Evolutionary conservation across 331 rosid genomes (phyloP).

Genomic region (Stylosanthes scabra): DNA sequence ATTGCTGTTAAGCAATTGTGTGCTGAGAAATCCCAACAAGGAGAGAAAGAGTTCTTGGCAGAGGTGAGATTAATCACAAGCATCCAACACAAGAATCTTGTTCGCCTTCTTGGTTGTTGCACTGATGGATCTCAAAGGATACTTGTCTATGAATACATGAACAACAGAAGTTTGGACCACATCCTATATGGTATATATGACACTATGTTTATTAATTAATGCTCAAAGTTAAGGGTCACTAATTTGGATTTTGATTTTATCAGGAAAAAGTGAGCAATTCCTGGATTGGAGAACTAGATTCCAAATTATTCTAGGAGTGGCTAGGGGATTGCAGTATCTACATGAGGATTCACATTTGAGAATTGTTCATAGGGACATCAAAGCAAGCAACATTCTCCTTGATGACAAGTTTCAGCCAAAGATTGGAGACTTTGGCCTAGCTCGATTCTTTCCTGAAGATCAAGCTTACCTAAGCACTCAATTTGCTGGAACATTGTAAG

Average conservation of each 20-base stretch:
- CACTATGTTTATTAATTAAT: too few relatives aligned
- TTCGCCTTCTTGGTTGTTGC: slow-evolving; percentile 89
- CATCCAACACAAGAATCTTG: slow-evolving; percentile 92
- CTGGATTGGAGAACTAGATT: slow-evolving; percentile 74
- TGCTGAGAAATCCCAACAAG: slow-evolving; percentile 82
- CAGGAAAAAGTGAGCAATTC: slow-evolving; percentile 65
- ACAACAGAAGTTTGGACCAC: slow-evolving; percentile 81
- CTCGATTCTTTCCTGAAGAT: slow-evolving; percentile 93
- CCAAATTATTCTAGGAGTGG: slow-evolving; percentile 84
- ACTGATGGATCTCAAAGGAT: slow-evolving; percentile 80
- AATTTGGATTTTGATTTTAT: slow-evolving; percentile 23
- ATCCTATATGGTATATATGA: slow-evolving; percentile 53
- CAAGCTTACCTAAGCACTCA: slow-evolving; percentile 89
- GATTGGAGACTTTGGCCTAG: slow-evolving; percentile 93
- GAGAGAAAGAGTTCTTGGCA: slow-evolving; percentile 81
- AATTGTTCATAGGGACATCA: slow-evolving; percentile 90
- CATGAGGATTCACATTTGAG: slow-evolving; percentile 88
- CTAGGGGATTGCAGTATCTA: slow-evolving; percentile 87
- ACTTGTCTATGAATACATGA: slow-evolving; percentile 90
- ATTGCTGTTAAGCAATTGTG: slow-evolving; percentile 83
- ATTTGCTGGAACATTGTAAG: slow-evolving; percentile 95
- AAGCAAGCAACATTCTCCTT: slow-evolving; percentile 97
- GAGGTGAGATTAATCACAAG: slow-evolving; percentile 89
- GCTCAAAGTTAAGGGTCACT: too few relatives aligned
- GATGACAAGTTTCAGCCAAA: slow-evolving; percentile 81